Base-by-base conservation (phyloP, 805 yeast species). In the Nakazawaea anatomiae region DNA sequence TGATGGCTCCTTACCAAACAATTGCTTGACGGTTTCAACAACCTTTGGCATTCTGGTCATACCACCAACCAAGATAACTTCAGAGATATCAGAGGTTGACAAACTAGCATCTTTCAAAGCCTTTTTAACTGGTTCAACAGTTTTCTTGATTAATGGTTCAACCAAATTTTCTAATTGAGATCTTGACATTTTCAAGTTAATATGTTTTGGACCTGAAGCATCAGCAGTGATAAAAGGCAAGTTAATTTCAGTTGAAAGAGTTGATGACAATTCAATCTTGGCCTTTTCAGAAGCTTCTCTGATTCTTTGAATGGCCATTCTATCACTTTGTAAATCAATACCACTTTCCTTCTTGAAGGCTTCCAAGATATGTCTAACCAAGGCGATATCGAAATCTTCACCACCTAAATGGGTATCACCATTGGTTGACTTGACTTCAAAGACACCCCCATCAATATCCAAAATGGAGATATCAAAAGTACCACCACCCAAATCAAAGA, bases 401-500 rank as follows among this genome's bases (percentile, higher is more conserved):
- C 95, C 95, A 76, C 95, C 95, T 67, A 87, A 76, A 74, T 87
- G 95, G 60, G 95, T 87, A 75, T 87, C 94, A 83, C 95, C 97
- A 74, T 91, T 91, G 67, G 97, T 90, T 56, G 97, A 89, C 77
- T 90, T 90, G 70, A 90, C 97, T 80, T 90, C 97, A 65, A 90
- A 90, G 60, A 90, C 97, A 80, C 97, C 97, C 68, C 90, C 89
- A 75, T 91, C 96, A 64, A 90, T 91, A 79, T 91, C 97, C 68
- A 90, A 80, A 69, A 90, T 88, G 62, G 97, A 90, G 73, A 90
- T 86, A 86, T 90, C 97, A 70, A 90, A 90, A 65, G 97, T 90
- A 83, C 97, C 97, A 73, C 97, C 97, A 83, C 97, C 97, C 67
- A 90, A 80, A 75, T 90, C 97, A 76, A 91, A 90, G 59, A 90